These are phyloP conservation scores for Emmonsiellopsis sp. DNA, from an alignment of 2,329 filamentous ascomycete genomes.

Conservation along the genomic window DNA sequence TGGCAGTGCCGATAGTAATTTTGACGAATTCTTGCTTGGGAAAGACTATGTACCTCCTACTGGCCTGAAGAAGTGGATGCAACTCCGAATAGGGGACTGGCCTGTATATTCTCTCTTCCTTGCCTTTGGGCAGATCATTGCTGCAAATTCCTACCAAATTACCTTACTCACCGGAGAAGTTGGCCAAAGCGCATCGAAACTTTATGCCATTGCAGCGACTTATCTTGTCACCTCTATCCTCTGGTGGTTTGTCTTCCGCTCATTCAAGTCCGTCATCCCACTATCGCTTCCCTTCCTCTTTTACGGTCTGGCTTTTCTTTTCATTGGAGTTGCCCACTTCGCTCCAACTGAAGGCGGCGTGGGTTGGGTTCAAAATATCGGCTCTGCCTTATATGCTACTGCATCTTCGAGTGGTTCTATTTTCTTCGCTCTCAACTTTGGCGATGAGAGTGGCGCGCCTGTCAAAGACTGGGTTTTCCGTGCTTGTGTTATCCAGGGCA, in stretches of 20 bases:
- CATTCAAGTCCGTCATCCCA: conserved; percentile 46
- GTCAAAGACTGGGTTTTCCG: conserved; percentile 59
- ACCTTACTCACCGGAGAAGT: conserved; percentile 56
- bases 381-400: conserved; percentile 51
- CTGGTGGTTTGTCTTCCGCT: conserved; percentile 56
- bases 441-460: conserved; percentile 52
- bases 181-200: conserved; percentile 48
- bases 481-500: conserved; percentile 56
- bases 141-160: conserved; percentile 59
- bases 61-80: conserved; percentile 46
- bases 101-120: conserved; percentile 54
- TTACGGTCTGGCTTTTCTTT: conserved; percentile 31
- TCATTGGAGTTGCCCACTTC: conserved; percentile 46
- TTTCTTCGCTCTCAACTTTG: conserved; percentile 60
- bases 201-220: conserved; percentile 52
- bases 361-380: conserved; percentile 51
- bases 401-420: conserved; percentile 55
- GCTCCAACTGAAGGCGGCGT: conserved; percentile 29
- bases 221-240: conserved; percentile 49
- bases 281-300: conserved; percentile 54
- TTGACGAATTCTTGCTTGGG: conserved; percentile 47
- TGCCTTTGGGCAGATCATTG: conserved; percentile 53
- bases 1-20: conserved; percentile 26
- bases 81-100: conserved; percentile 53
- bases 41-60: conserved; percentile 48